Base-by-base conservation (phyloP, 108 stramenopile genomes). In the Cyclostephanos tholiformis region DNA sequence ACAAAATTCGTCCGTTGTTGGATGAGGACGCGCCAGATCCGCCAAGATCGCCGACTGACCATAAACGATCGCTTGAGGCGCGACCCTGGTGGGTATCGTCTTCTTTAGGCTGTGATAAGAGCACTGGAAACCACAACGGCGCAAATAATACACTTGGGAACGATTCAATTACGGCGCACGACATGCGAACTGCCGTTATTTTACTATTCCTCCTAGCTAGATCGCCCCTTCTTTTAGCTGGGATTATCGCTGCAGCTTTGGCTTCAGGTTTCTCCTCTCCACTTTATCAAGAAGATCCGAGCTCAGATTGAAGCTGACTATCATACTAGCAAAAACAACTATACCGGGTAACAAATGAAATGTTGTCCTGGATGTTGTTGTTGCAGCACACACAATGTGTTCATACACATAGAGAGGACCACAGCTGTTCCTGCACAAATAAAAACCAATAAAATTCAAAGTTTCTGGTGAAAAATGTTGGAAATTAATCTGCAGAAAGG, bases 181-280 rank as follows among this genome's bases (percentile, higher is more conserved):
- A 27, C 17, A 65, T 66, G 22, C 53, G 39, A 30, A 25, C 38
- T 25, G 27, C 66, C 35, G 74, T 48, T 1, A 32, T 51, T 1
- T 56, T 64, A 29, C 27, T 66, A 29, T 10, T 74, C 29, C 43
- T 74, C 29, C 25, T 74, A 23, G 43, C 16, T 27, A 65, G 52
- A 25, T 65, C 74, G 11, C 74, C 74, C 19, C 58, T 74, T 27
- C 74, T 74, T 32, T 74, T 55, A 20, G 64, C 74, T 4, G 74
- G 55, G 14, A 8, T 74, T 14, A 66, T 74, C 66, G 53, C 55
- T 8, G 64, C 56, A n/a, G 30, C 32, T 13, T 22, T 79, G 88
- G 44, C 44, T 12, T 46, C 13, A 12, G 44, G 44, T 2, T 46
- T 46, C 44, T 46, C 13, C 44, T 1, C 44, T 14, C 16, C 44